These are phyloP conservation scores for Anthracocystis panici-leucophaei DNA, from an alignment of 1,284 basidiomycete species.

Conservation along the genomic window DNA sequence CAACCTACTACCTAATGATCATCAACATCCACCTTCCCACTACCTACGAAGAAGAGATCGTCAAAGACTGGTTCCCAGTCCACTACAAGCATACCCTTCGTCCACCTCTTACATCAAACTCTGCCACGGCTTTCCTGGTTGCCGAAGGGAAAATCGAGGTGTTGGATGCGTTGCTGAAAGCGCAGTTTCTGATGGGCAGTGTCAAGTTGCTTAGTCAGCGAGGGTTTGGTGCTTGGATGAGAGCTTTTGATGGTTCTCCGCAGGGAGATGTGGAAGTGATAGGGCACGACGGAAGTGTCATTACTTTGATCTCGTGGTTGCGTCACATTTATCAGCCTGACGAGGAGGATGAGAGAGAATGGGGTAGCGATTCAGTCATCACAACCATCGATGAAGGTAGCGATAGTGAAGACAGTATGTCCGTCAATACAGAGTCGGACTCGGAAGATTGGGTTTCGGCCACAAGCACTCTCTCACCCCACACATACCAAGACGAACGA, in stretches of 20 bases:
- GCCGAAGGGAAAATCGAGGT: slow-evolving; percentile 1
- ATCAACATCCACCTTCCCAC: not conserved
- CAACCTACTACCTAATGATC: slow-evolving; percentile 13
- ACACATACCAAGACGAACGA: not conserved
- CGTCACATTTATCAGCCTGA: not conserved
- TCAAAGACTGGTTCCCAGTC: slow-evolving; percentile 20
- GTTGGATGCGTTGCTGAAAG: slow-evolving; percentile 13
- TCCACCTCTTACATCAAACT: not conserved
- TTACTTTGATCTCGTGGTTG: not conserved
- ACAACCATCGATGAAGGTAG: not conserved
- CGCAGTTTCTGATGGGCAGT: slow-evolving; percentile 2
- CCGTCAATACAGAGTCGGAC: not conserved
- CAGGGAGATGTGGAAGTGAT: not conserved
- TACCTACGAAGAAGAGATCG: not conserved
- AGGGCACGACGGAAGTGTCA: not conserved
- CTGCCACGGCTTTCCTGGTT: slow-evolving; percentile 6
- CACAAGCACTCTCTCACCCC: no score
- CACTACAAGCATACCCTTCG: not conserved
- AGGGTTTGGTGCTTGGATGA: not conserved
- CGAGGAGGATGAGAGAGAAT: not conserved
- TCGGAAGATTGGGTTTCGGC: not conserved
- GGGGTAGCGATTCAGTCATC: not conserved
- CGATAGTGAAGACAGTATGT: not conserved
- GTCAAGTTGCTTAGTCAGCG: not conserved
- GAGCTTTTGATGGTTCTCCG: no score